Base-by-base conservation (phyloP, 2,329 filamentous ascomycete species). In the Neonectria neomacrospora region DNA sequence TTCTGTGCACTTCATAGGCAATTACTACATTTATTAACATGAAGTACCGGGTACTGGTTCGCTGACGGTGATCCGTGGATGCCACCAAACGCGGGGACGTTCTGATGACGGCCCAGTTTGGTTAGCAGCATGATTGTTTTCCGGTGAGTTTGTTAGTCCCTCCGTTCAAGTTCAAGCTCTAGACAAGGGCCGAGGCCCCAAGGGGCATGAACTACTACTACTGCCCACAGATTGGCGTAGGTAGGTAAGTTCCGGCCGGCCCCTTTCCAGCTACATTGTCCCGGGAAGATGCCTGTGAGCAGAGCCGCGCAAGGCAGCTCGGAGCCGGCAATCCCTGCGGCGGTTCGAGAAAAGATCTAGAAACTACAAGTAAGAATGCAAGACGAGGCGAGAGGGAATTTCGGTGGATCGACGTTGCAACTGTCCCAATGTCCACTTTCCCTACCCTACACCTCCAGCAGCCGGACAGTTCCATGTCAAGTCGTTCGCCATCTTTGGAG, bases 401-500 rank as follows among this genome's bases (percentile, higher is more conserved):
- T 23, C 14, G 23, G 16, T 47, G 16, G 26, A 30, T 41, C 51
- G 56, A 41, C 16, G 28, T 22, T 37, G 26, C 34, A 18, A 20
- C 28, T 8, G 6, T 22, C n/a, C n/a, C n/a, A 3, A 20, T 42
- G 12, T 14, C 8, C 9, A 23, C 42, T n/a, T 7, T 8, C 37
- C 52, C 22, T 67, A 63, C 61, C 61, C 65, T 66, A 60, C 44
- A 67, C 53, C 51, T 12, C 18, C 11, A 54, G 39, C 32, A 16
- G 22, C 12, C 39, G 32, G 48, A 26, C 30, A 37, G 16, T 30
- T 39, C 23, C 23, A 26, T 26, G 18, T 45, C 54, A 47, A 51
- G 61, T 53, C 62, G 67, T 57, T 30, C 48, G 47, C 47, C 54
- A 45, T 45, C 41, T 37, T 37, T 11, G 44, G 39, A 51, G 51